Conservation (phyloP, 2,329 filamentous ascomycete species). For the Claviceps quebecensis region DNA sequence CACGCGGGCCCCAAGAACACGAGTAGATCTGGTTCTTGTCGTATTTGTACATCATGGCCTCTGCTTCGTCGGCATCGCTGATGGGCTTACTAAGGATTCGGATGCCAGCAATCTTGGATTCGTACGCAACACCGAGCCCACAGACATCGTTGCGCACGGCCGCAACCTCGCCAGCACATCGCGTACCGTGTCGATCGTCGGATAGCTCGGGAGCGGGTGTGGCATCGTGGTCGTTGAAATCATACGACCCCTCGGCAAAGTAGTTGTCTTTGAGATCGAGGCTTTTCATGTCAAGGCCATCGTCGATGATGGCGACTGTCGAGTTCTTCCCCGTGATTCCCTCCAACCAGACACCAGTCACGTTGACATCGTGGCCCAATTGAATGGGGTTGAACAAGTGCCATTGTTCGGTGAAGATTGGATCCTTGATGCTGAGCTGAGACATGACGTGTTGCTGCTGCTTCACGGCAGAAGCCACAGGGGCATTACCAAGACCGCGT, state of each 20-base stretch:
- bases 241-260: conserved; percentile 81
- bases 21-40: conserved; percentile 95
- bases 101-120: conserved; percentile 78
- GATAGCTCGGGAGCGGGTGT: conserved; percentile 70
- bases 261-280: conserved; percentile 87
- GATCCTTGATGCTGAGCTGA: conserved; percentile 65
- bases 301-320: conserved; percentile 89
- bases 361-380: conserved; percentile 82
- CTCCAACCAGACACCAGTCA: conserved; percentile 84
- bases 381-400: conserved; percentile 78
- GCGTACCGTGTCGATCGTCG: conserved; percentile 83
- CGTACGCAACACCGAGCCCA: conserved; percentile 89
- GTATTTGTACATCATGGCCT: conserved; percentile 82
- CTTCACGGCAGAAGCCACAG: conserved; percentile 31
- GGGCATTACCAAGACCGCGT: conserved; percentile 7
- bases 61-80: conserved; percentile 80
- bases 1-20: conserved; percentile 94
- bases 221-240: conserved; percentile 77
- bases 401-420: conserved; percentile 91
- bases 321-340: conserved; percentile 81
- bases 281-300: conserved; percentile 92
- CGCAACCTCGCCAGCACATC: conserved; percentile 87
- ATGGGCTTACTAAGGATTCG: conserved; percentile 87
- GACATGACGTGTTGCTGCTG: conserved; percentile 47
- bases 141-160: conserved; percentile 88